Evolutionary conservation across 768 basidiomycete genomes (phyloP), one percentile per base, ranked within the genome.

Genomic region (Termitomyces sp.): DNA sequence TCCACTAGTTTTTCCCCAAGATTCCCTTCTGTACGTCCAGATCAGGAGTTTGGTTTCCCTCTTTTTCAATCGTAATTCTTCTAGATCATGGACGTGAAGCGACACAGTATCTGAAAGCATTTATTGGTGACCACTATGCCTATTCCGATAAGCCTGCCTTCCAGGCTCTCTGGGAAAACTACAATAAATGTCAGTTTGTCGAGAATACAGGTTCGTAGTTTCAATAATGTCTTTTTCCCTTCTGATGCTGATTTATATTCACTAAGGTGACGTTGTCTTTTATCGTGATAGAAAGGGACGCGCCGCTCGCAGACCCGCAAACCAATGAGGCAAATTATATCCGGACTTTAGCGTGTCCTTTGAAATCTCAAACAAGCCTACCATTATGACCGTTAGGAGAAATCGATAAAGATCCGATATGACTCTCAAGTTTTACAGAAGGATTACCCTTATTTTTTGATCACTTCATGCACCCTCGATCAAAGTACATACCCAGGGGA

Each of bases 121-220:
- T 83, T 58, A 75, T 85, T 24, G 77, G 78, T 9, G 77, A 80
- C 16, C 72, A 83, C 64, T 85, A 85, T 61, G 73, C 70, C 20
- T 77, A 58, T 61, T 75, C 74, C 14, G 70, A 74, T 36, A 68
- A 66, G n/a, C 73, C 74, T 7, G 69, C 66, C 14, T 78, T 78
- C 68, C 69, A 73, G 61, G 77, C 80, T 8, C 74, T 84, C 16
- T 84, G 81, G 77, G 72, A 79, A 0, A 78, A 71, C 42, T 85
- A 84, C 68, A 83, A 81, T 59, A 66, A 73, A 45, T 84, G 83
- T 66, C 76, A 79, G 50, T 85, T 84, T 63, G 80, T 85, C 26
- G 83, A 85, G 58, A 78, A 85, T 52, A 72, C 82, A 38, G 83
- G 80, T 73, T 44, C 55, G 67, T 51, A 13, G n/a, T 20, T n/a